These are phyloP conservation scores for Colletotrichum lindemuthianum DNA, from an alignment of 2,329 filamentous ascomycete genomes.

Conservation along the genomic window DNA sequence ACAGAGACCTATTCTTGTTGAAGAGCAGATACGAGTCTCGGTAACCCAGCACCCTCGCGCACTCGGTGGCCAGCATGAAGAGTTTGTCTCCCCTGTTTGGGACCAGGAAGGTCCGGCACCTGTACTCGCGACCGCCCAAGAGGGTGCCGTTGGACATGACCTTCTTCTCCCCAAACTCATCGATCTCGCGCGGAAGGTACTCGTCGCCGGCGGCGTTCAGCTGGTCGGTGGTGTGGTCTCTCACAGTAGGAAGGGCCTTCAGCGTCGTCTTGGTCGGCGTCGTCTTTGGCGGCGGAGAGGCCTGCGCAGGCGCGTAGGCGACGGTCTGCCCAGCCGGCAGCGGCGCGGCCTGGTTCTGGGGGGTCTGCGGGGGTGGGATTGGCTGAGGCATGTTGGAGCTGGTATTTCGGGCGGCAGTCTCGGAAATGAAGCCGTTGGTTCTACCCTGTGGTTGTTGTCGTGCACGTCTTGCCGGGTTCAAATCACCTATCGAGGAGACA, in stretches of 20 bases:
- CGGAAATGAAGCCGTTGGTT: constrained; percentile 60
- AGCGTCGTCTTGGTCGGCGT: constrained; percentile 85
- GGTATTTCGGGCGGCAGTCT: constrained; percentile 65
- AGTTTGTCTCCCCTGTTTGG: constrained; percentile 91
- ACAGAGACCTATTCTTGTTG: constrained; percentile 97
- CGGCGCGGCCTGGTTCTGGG: constrained; percentile 60
- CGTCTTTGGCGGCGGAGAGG: constrained; percentile 75
- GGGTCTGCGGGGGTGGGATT: constrained; percentile 63
- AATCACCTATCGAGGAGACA: constrained; percentile 53
- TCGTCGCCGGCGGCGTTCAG: constrained; percentile 90
- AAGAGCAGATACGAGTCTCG: constrained; percentile 98
- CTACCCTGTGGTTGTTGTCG: constrained; percentile 70
- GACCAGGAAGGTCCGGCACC: constrained; percentile 92
- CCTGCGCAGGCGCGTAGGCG: constrained; percentile 50
- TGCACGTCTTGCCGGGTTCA: constrained; percentile 65
- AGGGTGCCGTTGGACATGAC: constrained; percentile 85
- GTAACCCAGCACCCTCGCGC: constrained; percentile 91
- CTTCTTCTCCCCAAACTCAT: constrained; percentile 94
- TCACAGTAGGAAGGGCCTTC: constrained; percentile 93
- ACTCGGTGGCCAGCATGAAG: constrained; percentile 99
- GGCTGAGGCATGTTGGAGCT: constrained; percentile 53
- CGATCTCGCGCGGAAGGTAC: constrained; percentile 92
- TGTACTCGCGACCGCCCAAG: constrained; percentile 85
- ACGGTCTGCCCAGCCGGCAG: constrained; percentile 53
- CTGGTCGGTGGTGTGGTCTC: constrained; percentile 97